Evolutionary conservation across 495 filamentous ascomycete genomes (phyloP), one percentile per base, ranked within the genome.

Genomic region (Venustampulla echinocandica): DNA sequence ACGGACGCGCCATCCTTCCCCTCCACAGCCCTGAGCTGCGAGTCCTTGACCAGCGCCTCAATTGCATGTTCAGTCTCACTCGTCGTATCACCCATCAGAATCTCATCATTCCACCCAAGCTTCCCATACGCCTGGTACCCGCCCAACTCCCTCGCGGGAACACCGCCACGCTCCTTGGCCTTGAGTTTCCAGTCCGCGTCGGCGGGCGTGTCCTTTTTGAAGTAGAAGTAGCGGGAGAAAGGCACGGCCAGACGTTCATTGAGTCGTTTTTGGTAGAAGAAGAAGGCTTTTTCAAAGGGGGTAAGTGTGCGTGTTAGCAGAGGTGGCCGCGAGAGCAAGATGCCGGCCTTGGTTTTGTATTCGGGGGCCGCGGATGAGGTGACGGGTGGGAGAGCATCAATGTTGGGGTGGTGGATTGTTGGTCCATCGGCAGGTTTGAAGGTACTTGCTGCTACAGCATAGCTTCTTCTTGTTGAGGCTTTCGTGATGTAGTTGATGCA

Each of bases 201-300:
- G 4, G 76, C 69, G 0, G 87, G 81, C 0, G 90, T 93, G 56
- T 83, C 87, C 52, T 81, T 82, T 73, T 93, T 94, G 82, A 88
- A 94, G 75, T 94, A 99, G 67, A 96, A 92, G 62, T 85, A 88
- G 42, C 84, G 78, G 14, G 82, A 84, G 69, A 99, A 99, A 1
- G 90, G 90, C 7, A 90, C 73, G 10, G 80, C 78, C 23, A 95
- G 72, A 10, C 92, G 87, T 69, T 99, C 92, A 65, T 99, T 95
- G 43, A 99, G 74, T 10, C 92, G 88, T 49, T 87, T 86, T 68
- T 99, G 92, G 70, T 99, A 99, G 63, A 97, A 86, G 71, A 81
- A 92, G 69, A 77, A 96, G 42, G 90, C 72, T 62, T 87, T 82
- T 65, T 99, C 92, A 64, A 99, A 97, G 10, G 84, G 73, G 24